Conservation (phyloP, 352 stramenopile species). For the Pythium angustatum region DNA sequence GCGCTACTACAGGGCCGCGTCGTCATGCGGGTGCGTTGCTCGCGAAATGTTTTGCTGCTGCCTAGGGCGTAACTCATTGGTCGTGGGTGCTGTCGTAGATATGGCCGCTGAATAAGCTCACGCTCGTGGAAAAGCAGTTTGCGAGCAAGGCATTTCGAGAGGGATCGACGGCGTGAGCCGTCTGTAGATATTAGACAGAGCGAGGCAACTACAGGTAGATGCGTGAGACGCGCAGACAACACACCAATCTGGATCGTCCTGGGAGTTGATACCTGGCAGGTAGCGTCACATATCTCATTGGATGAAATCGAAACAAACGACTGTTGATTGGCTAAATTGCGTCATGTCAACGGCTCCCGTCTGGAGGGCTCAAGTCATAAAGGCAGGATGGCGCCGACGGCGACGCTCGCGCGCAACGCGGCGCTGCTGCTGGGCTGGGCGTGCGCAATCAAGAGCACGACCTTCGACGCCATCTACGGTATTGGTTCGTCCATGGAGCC, state of each 20-base stretch:
- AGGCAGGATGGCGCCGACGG: not conserved
- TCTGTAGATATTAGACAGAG: not conserved
- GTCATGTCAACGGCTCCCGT: too few relatives aligned
- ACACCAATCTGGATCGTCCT: too few relatives aligned
- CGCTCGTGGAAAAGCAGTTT: conserved; percentile 57
- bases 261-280: too few relatives aligned
- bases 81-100: conserved; percentile 42
- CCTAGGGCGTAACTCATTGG: not conserved
- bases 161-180: conserved; percentile 15
- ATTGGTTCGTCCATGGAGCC: conserved; percentile 86
- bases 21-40: conserved; percentile 69
- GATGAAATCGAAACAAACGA: not conserved
- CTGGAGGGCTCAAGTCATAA: too few relatives aligned
- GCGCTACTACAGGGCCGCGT: conserved; percentile 90
- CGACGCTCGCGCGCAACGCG: conserved; percentile 38
- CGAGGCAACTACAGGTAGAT: not conserved
- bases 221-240: too few relatives aligned
- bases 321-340: conserved; percentile 14
- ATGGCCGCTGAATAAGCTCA: conserved; percentile 76
- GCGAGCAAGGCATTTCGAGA: conserved; percentile 58
- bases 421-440: conserved; percentile 67
- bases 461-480: conserved; percentile 82
- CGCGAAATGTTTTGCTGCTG: not conserved
- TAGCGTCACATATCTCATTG: too few relatives aligned
- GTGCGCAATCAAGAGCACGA: conserved; percentile 60